phyloP scores from a whole-genome alignment of 164 flowering plant genomes.

The Tinospora cordifolia region DNA sequence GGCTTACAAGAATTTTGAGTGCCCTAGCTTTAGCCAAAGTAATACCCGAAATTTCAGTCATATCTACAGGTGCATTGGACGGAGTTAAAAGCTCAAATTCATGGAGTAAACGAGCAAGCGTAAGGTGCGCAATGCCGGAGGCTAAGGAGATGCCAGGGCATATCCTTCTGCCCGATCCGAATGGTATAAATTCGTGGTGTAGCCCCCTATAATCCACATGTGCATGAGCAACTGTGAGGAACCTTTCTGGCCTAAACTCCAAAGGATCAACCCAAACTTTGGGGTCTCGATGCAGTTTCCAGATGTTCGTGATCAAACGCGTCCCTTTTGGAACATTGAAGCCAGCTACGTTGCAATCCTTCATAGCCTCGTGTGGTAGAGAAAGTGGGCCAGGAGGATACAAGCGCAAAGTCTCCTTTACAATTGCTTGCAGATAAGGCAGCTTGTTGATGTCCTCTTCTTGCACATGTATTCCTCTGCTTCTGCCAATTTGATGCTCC shows the following conservation, averaged over 20 bases:
- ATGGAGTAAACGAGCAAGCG: conserved; percentile 12
- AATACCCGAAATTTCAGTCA: conserved; percentile 16
- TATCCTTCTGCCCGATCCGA: conserved; percentile 12
- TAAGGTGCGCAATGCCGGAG: not conserved
- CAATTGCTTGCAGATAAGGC: conserved; percentile 10
- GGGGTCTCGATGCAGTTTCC: conserved; percentile 9
- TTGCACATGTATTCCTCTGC: conserved; percentile 17
- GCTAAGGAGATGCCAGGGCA: conserved; percentile 8
- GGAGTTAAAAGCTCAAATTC: conserved; percentile 8
- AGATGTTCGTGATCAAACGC: not conserved
- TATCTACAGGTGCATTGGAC: not conserved
- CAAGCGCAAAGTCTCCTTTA: conserved; percentile 6
- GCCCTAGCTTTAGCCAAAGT: conserved; percentile 14
- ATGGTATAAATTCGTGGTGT: conserved; percentile 12
- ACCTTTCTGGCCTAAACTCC: conserved; percentile 14
- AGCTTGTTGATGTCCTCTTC: conserved; percentile 6
- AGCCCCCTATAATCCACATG: conserved; percentile 9
- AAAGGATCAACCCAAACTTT: not conserved
- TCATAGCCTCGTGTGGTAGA: conserved; percentile 9
- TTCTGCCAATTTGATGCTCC: conserved; percentile 27
- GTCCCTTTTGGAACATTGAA: conserved; percentile 12
- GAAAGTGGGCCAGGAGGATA: conserved; percentile 12
- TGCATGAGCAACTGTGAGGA: not conserved
- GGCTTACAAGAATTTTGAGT: too few relatives aligned
- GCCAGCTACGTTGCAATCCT: conserved; percentile 13